These are phyloP conservation scores for Trichocladium uniseriatum DNA, from an alignment of 495 filamentous ascomycete species.

Conservation along the genomic window DNA sequence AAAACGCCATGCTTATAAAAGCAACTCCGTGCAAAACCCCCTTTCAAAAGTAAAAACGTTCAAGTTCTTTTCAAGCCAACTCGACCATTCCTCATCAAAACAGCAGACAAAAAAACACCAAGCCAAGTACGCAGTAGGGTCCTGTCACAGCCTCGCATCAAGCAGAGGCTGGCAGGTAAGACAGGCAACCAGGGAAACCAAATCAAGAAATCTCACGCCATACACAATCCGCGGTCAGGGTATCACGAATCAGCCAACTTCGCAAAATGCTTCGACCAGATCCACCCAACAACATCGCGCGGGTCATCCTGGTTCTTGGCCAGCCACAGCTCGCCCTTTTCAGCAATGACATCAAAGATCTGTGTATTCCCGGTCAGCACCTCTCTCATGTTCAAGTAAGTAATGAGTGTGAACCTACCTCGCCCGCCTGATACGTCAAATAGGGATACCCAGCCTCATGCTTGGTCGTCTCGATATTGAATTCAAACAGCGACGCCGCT, in stretches of 20 bases:
- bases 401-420: slow-evolving; percentile 53
- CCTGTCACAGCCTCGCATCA: too few relatives aligned
- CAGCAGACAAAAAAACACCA: not conserved
- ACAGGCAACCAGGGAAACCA: not conserved
- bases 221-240: not conserved
- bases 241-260: slow-evolving; percentile 51
- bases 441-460: slow-evolving; percentile 93
- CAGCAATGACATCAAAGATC: slow-evolving; percentile 83
- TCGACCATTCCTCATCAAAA: not conserved
- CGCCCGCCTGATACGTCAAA: slow-evolving; percentile 85
- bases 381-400: too few relatives aligned
- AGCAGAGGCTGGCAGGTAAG: not conserved
- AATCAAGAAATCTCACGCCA: not conserved
- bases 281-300: slow-evolving; percentile 76
- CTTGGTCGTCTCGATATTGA: slow-evolving; percentile 87
- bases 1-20: slow-evolving; percentile 7
- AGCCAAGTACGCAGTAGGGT: not conserved
- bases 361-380: slow-evolving; percentile 12
- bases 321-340: slow-evolving; percentile 97
- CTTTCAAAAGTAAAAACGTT: not conserved
- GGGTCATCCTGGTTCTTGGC: slow-evolving; percentile 93
- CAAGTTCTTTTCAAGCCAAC: not conserved
- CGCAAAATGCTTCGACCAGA: slow-evolving; percentile 97
- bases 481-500: slow-evolving; percentile 89
- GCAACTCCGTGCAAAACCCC: not conserved